Base-by-base conservation (phyloP, 768 basidiomycete genomes). In the Psilocybe azurescens region DNA sequence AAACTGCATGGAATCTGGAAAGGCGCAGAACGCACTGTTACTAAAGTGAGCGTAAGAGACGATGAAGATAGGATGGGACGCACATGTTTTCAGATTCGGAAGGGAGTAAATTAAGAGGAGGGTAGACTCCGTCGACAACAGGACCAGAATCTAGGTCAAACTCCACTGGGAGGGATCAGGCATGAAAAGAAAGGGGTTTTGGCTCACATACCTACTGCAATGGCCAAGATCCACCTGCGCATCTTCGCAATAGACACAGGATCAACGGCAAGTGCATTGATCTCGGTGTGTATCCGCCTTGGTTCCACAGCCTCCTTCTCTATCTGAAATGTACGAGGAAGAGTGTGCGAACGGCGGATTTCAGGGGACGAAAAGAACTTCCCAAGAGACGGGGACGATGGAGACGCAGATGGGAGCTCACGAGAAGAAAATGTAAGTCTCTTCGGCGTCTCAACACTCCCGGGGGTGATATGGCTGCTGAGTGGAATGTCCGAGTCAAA, bases 101-200 rank as follows among this genome's bases (percentile, higher is more conserved):
- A 41, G 86, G 83, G 5, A 84, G 82, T 44, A 96, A 74, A 13
- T 80, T 72, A n/a, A 89, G 71, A 0, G 88, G 83, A 2, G 93
- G 91, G 65, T 89, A 89, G 46, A 93, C 73, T 13, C 86, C 83
- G 56, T 86, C 83, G 24, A 97, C 79, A 5, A 90, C 86, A 8
- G 95, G 95, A 3, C 95, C 95, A 52, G 89, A 78, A 65, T 97
- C 95, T 50, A 95, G 74, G 75, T 97, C 95, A 70, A 97, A 97
- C 66, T 95, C 88, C 39, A 94, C 91, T 93, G 20, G 28, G 53
- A 59, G 32, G 28, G 20, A 53, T 61, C 54, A 62, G 59, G 32
- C 28, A 32, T 20, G n/a, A 51, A 16, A 54, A 39, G 9, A 24
- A 20, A 32, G n/a, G 20, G 10, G 55, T 13, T 10, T 3, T 52